Evolutionary conservation across 257 asterid genomes (phyloP), one percentile per base, ranked within the genome.

Genomic region (Henckelia pumila): DNA sequence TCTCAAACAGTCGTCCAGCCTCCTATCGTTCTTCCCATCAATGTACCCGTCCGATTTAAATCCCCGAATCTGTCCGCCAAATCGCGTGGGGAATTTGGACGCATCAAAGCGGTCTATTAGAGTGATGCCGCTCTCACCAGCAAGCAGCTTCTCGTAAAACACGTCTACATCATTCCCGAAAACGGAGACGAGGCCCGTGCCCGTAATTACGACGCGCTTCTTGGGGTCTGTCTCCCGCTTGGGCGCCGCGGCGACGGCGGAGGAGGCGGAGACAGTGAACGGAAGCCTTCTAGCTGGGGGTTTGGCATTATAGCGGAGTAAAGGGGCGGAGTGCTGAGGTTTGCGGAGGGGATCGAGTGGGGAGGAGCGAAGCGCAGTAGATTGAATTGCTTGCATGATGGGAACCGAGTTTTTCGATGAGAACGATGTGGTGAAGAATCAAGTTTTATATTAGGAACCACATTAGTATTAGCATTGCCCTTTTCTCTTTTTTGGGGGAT

Each of bases 11-110:
- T 80, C 88, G 63, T 83, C 88, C 33, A 80, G 80, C 32, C 88
- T 76, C 74, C 88, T 75, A 57, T 83, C 88, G 73, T 83, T 83
- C 73, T 83, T 83, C 19, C 88, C 88, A 76, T 83, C 85, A 68
- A 83, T 83, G 60, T 83, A 83, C 0, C 88, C 88, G 25, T 83
- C 82, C 14, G 88, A 67, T 47, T 68, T 73, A 57, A 83, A 83
- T 22, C 83, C 88, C 23, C 88, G 67, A 73, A 83, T 83, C 81
- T 83, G 88, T 7, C 88, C 88, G 11, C 85, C 88, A 32, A 83
- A 83, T 44, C 85, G 69, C 14, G 88, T 83, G 8, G 88, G 88
- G 52, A 83, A 83, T 32, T 83, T 83, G 29, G 85, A 77, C 14
- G 88, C 88, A 52, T 83, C 88, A 56, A 83, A 83, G 14, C 88